Evolutionary conservation across 345 rosid genomes (phyloP).

Genomic region (Mallotus nudiflorus): DNA sequence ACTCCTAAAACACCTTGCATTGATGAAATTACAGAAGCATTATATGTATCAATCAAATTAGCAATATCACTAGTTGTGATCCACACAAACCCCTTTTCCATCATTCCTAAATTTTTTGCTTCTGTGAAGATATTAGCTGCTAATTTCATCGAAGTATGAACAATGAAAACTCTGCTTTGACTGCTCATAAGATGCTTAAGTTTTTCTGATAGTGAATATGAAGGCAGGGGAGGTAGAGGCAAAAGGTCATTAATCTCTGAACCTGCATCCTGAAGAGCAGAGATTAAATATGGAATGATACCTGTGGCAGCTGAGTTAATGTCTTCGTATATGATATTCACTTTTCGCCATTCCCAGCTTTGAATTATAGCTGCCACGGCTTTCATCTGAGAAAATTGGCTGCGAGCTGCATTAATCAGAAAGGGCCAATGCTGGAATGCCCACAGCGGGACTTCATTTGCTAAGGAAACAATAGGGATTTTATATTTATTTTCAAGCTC

Average conservation of each 20-base stretch:
- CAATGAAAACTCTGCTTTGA: conserved; percentile 25
- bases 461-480: conserved; percentile 29
- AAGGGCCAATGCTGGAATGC: conserved; percentile 28
- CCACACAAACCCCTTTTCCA: conserved; percentile 33
- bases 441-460: conserved; percentile 25
- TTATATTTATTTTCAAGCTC: conserved; percentile 19
- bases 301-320: neutral
- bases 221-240: conserved; percentile 16
- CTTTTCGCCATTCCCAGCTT: conserved; percentile 22
- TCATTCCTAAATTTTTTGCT: conserved; percentile 23
- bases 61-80: conserved; percentile 19
- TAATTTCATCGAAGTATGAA: conserved; percentile 17
- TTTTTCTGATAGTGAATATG: neutral
- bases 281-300: conserved; percentile 13
- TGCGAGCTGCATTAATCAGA: conserved; percentile 23
- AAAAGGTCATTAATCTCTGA: conserved; percentile 10
- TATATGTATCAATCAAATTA: conserved; percentile 13
- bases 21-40: conserved; percentile 15
- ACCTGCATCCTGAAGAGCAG: conserved; percentile 16
- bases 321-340: conserved; percentile 37
- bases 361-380: conserved; percentile 27
- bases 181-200: conserved; percentile 17
- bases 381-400: conserved; percentile 23
- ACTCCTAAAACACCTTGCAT: conserved; percentile 34
- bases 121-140: conserved; percentile 12